Conservation (phyloP, 2,329 filamentous ascomycete genomes). For the Tetracladium maxilliforme region DNA sequence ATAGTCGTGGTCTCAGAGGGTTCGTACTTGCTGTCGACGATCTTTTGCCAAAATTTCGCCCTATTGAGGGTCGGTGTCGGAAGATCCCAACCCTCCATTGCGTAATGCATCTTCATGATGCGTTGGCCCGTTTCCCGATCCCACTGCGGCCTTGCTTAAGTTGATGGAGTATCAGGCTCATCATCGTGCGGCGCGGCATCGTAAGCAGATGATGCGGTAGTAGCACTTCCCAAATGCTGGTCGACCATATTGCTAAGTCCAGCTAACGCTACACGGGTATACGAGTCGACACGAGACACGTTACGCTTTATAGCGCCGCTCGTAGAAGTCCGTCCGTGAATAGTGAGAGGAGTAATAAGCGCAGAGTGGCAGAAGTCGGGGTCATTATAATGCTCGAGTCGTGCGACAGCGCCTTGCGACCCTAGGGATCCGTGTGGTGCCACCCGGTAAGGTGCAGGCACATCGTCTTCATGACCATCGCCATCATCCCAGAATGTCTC, state of each 20-base stretch:
- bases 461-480: constrained; percentile 13
- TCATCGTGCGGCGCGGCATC: constrained; percentile 23
- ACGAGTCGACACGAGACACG: constrained; percentile 45
- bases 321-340: constrained; percentile 14
- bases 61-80: too few species aligned
- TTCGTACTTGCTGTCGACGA: too few species aligned
- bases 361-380: too few species aligned
- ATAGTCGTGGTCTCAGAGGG: too few species aligned
- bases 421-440: constrained; percentile 5
- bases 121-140: too few species aligned
- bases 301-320: constrained; percentile 13
- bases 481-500: too few species aligned
- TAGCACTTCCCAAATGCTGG: constrained; percentile 71
- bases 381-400: constrained; percentile 3
- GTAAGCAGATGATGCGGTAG: constrained; percentile 70
- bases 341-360: constrained; percentile 25
- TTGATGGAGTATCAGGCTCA: too few species aligned
- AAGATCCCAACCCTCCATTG: too few species aligned
- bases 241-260: constrained; percentile 72
- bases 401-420: constrained; percentile 10
- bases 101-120: too few species aligned
- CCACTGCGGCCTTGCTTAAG: too few species aligned
- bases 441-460: neutral
- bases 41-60: too few species aligned
- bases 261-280: constrained; percentile 55